Evolutionary conservation across 1,284 basidiomycete genomes (phyloP).

Genomic region (Amylostereum chailletii): DNA sequence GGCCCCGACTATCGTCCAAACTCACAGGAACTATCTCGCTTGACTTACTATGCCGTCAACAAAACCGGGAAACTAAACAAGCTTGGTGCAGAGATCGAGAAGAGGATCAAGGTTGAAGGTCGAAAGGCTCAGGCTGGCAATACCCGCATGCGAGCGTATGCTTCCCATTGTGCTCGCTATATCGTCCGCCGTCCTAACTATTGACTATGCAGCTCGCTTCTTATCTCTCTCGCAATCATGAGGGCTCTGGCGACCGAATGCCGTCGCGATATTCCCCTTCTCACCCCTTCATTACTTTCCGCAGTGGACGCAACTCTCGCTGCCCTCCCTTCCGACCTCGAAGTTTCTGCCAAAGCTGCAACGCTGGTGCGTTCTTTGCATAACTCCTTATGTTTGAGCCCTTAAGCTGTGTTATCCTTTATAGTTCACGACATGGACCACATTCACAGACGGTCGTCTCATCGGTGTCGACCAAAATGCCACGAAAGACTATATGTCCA

Average conservation of each 20-base stretch:
- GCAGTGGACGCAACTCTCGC: conserved; percentile 65
- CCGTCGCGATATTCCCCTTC: conserved; percentile 76
- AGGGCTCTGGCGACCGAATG: conserved; percentile 86
- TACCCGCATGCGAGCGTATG: conserved; percentile 74
- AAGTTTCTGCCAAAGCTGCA: conserved; percentile 78
- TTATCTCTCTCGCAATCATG: conserved; percentile 84
- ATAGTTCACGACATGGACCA: conserved; percentile 89
- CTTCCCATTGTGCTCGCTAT: conserved; percentile 12
- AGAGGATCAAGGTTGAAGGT: conserved; percentile 63
- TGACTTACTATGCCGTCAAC: conserved; percentile 91
- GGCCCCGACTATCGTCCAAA: conserved; percentile 81
- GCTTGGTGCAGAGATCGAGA: conserved; percentile 78
- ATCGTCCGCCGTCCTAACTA: conserved; percentile 7
- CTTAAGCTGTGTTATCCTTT: background rate
- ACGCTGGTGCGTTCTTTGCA: conserved; percentile 53
- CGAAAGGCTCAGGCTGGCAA: conserved; percentile 65
- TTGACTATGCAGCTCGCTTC: conserved; percentile 51
- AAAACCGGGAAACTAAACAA: conserved; percentile 86
- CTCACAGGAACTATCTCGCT: conserved; percentile 82
- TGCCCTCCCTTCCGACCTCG: conserved; percentile 66
- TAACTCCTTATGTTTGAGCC: background rate
- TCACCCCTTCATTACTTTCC: conserved; percentile 72
- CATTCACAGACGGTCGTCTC: conserved; percentile 78
- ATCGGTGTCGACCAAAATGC: conserved; percentile 70
- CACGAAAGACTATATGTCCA: conserved; percentile 65